Base-by-base conservation (phyloP, 1,284 basidiomycete species). In the Mixia osmundae region DNA sequence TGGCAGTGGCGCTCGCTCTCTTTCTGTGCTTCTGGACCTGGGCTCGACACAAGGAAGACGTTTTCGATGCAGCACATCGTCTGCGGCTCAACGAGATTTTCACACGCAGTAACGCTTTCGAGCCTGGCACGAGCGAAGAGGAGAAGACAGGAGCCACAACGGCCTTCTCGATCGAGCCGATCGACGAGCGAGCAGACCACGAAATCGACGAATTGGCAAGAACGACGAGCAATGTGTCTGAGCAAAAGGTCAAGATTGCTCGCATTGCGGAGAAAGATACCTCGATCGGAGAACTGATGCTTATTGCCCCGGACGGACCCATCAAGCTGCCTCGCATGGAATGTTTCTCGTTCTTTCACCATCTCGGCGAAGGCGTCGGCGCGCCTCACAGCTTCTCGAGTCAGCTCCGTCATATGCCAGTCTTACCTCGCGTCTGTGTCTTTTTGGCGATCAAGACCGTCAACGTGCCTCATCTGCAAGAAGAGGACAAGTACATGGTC, bases 31-130 rank as follows among this genome's bases (percentile, higher is more conserved):
- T 40, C 14, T 50, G 44, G 43, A 37, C 41, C 11, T 45, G 43
- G 43, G 49, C 46, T 0, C 44, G 43, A 15, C 27, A 33, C 3
- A 44, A 49, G 38, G 49, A 50, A 32, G 42, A 44, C 25, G 5
- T 20, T 9, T 50, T 50, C 31, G 49, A 50, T 33, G 29, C 29
- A 16, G 4, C 19, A 0, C 36, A 49, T 38, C 45, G 49, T 3
- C 32, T 40, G n/a, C 40, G 44, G 14, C 38, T 50, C 4, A 39
- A 41, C 19, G 45, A 47, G 12, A 25, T 43, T 16, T 38, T 50
- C 27, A 39, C 45, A 33, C 41, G 41, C 9, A 22, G n/a, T 28
- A 21, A 2, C 25, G n/a, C n/a, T n/a, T n/a, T n/a, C n/a, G n/a
- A n/a, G 14, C 32, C 30, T 27, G 3, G 23, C 25, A n/a, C n/a